phyloP scores from a whole-genome alignment of 1,284 basidiomycete genomes.

The Mycena sp. region DNA sequence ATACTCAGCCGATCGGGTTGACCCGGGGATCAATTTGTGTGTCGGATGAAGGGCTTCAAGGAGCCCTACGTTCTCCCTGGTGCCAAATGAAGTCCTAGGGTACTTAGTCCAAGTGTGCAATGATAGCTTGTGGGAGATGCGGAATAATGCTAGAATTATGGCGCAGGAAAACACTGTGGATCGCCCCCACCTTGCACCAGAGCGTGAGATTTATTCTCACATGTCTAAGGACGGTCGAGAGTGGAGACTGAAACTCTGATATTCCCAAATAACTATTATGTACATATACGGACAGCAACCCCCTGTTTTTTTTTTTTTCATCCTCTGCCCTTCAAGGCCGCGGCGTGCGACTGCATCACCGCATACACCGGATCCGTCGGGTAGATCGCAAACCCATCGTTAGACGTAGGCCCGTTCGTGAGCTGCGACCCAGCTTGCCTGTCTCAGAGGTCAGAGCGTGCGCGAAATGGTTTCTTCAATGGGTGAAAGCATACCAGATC shows the following conservation, averaged over 20 bases:
- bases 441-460: neutral
- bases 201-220: no score
- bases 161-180: no score
- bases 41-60: no score
- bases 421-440: constrained; percentile 56
- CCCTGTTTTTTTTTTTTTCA: neutral
- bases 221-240: no score
- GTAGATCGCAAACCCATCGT: constrained; percentile 60
- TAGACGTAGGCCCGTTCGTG: constrained; percentile 49
- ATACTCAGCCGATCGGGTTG: no score
- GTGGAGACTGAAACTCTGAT: neutral
- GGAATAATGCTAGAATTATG: no score
- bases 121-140: no score
- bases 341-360: constrained; percentile 45
- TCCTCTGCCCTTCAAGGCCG: constrained; percentile 40
- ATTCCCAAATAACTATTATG: neutral
- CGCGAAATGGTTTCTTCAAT: neutral
- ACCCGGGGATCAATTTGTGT: no score
- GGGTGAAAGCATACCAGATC: constrained; percentile 53
- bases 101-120: no score
- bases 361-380: constrained; percentile 49
- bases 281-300: neutral
- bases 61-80: no score
- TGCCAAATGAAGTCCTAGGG: no score
- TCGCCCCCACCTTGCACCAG: no score